Percentiles rank a stretch among this genome's conserved stretches.
Evolutionary conservation across 148 eudicot species (phyloP).

Genomic region (Persicaria maculosa): DNA sequence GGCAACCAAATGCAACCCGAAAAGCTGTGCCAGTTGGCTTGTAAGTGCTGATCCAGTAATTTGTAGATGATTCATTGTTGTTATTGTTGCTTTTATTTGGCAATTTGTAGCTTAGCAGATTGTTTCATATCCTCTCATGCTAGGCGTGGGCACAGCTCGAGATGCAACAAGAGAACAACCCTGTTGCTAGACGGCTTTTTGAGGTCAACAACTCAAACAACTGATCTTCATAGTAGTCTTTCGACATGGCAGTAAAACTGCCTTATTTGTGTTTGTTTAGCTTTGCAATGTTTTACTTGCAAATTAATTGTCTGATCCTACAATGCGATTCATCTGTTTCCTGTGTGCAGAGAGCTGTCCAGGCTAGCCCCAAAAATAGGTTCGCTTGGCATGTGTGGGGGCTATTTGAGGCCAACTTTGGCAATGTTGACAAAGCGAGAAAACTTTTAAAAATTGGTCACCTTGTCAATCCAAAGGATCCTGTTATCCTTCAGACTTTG

Average conservation of each 20-base stretch:
- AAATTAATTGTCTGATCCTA: not conserved
- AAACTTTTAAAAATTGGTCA: conserved; percentile 86
- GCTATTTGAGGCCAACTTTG: conserved; percentile 70
- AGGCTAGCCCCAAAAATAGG: conserved; percentile 95
- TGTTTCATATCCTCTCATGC: not conserved
- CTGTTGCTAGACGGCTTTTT: conserved; percentile 63
- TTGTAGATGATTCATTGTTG: not conserved
- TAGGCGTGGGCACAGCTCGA: conserved; percentile 99
- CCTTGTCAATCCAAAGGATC: conserved; percentile 86
- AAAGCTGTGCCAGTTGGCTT: conserved; percentile 99
- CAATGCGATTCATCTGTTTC: not conserved
- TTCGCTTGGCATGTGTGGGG: conserved; percentile 99
- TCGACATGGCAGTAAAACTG: not conserved
- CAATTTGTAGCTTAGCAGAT: not conserved
- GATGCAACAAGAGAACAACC: conserved; percentile 70
- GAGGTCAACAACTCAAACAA: conserved; percentile 40
- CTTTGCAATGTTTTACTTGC: not conserved
- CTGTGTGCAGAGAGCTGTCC: conserved; percentile 66
- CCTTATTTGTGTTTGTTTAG: not conserved
- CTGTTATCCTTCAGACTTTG: conserved; percentile 94
- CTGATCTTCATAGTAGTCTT: not conserved
- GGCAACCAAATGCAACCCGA: conserved; percentile 84
- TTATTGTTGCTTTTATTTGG: not conserved
- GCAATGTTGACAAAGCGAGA: conserved; percentile 50
- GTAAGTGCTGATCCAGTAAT: conserved; percentile 35